Evolutionary conservation across 768 basidiomycete species (phyloP).

Genomic region (Mycena metata): DNA sequence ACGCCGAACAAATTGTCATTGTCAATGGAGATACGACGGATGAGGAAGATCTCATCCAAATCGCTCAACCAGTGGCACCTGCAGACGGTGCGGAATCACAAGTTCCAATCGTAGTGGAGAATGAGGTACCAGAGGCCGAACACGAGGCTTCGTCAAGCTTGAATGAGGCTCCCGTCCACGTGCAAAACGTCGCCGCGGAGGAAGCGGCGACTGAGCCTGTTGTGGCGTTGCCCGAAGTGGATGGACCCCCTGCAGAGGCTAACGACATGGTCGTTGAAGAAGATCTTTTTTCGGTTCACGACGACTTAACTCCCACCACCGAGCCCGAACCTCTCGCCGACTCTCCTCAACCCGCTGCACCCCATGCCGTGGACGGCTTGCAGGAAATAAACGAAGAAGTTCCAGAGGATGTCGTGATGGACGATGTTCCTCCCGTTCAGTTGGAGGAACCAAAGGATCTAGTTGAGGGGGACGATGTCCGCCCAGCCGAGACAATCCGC

Average conservation of each 20-base stretch:
- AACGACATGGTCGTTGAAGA: constrained; percentile 34
- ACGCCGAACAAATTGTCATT: constrained; percentile 21
- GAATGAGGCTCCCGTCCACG: constrained; percentile 27
- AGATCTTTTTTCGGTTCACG: constrained; percentile 36
- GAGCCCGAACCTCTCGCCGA: constrained; percentile 17
- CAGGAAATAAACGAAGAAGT: neutral
- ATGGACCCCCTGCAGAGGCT: constrained; percentile 26
- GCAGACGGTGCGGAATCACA: constrained; percentile 9
- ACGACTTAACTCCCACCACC: constrained; percentile 29
- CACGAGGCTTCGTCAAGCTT: constrained; percentile 26
- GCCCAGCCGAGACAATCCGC: constrained; percentile 1
- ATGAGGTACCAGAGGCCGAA: constrained; percentile 13
- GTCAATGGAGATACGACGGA: constrained; percentile 31
- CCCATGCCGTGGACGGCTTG: neutral
- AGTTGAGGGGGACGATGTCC: constrained; percentile 3
- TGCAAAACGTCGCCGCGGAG: constrained; percentile 34
- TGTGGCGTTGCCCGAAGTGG: constrained; percentile 32
- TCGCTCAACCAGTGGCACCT: constrained; percentile 10
- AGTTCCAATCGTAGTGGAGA: constrained; percentile 34
- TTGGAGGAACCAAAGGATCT: constrained; percentile 11
- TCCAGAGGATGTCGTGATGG: constrained; percentile 34
- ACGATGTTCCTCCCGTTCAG: constrained; percentile 9
- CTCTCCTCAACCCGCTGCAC: constrained; percentile 12
- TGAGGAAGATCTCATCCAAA: constrained; percentile 36
- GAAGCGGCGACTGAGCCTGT: constrained; percentile 34